These are phyloP conservation scores for Forsythia viridissima DNA, from an alignment of 257 asterid genomes.

Conservation along the genomic window DNA sequence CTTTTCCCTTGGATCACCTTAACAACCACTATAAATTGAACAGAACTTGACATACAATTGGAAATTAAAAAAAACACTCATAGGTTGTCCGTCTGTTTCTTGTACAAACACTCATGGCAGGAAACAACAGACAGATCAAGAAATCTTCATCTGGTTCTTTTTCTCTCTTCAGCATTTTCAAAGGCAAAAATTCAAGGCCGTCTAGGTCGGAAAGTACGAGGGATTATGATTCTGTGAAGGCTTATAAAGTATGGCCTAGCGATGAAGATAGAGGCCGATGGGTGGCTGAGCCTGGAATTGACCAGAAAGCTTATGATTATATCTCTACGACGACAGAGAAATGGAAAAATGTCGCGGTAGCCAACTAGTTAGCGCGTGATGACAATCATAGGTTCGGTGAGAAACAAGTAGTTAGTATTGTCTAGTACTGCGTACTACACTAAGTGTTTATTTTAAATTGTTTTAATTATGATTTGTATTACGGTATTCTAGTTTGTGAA, in stretches of 20 bases:
- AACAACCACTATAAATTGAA: slow-evolving; percentile 13
- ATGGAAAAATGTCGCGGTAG: slow-evolving; percentile 19
- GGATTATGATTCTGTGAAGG: slow-evolving; percentile 38
- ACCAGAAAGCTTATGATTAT: slow-evolving; percentile 38
- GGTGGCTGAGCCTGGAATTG: slow-evolving; percentile 56
- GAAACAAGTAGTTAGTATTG: not conserved
- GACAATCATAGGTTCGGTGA: not conserved
- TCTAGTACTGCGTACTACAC: not conserved
- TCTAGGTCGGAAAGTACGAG: slow-evolving; percentile 9
- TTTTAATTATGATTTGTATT: not conserved
- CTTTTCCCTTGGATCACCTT: slow-evolving; percentile 25
- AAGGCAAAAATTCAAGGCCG: slow-evolving; percentile 26
- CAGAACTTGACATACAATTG: slow-evolving; percentile 15
- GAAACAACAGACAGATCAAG: slow-evolving; percentile 29
- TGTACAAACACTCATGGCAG: slow-evolving; percentile 23
- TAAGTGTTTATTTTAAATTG: not conserved
- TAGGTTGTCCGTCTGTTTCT: not conserved
- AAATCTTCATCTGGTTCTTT: slow-evolving; percentile 23
- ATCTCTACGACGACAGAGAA: slow-evolving; percentile 29
- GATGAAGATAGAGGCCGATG: slow-evolving; percentile 54
- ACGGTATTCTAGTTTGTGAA: not conserved
- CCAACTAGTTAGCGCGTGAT: not conserved
- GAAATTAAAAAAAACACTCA: not conserved
- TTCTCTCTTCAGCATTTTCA: slow-evolving; percentile 37
- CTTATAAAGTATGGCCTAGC: slow-evolving; percentile 48